These are phyloP conservation scores for Colletotrichum viniferum DNA, from an alignment of 2,329 filamentous ascomycete species.

Conservation along the genomic window DNA sequence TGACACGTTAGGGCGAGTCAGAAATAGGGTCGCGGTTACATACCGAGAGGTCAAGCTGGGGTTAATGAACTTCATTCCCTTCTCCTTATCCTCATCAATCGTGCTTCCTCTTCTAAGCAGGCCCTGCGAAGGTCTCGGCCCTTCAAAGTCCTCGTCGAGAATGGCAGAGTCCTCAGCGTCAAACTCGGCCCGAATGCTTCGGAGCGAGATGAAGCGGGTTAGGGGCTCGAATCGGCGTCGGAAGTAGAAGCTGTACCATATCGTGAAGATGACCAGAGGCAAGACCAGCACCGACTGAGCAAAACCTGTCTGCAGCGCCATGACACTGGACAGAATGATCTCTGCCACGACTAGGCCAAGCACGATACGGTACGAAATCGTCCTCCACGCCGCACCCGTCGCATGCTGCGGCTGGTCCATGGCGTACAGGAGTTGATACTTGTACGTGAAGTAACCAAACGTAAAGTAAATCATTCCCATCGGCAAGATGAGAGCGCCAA, in stretches of 20 bases:
- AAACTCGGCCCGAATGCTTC: constrained; percentile 71
- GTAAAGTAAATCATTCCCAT: constrained; percentile 84
- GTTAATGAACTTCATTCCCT: constrained; percentile 74
- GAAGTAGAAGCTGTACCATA: constrained; percentile 91
- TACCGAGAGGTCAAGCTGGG: constrained; percentile 73
- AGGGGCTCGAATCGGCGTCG: constrained; percentile 82
- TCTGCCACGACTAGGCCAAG: constrained; percentile 89
- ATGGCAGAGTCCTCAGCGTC: constrained; percentile 42
- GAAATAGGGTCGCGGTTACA: constrained; percentile 35
- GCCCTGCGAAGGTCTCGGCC: constrained; percentile 39
- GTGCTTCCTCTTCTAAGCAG: constrained; percentile 63
- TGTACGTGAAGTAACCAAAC: constrained; percentile 88
- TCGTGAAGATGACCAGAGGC: constrained; percentile 77
- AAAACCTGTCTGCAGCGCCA: constrained; percentile 77
- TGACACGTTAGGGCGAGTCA: not conserved
- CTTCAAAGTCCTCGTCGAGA: constrained; percentile 41
- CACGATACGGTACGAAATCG: constrained; percentile 92
- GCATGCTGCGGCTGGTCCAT: constrained; percentile 98
- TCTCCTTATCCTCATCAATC: constrained; percentile 74
- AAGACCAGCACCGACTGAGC: constrained; percentile 73
- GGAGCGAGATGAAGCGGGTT: constrained; percentile 89
- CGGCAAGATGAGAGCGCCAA: constrained; percentile 80
- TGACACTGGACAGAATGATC: constrained; percentile 84
- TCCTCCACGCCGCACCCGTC: constrained; percentile 92
- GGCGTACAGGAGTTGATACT: constrained; percentile 96